Conservation (phyloP, 78 protist genomes). For the Diacronema lutheri region DNA sequence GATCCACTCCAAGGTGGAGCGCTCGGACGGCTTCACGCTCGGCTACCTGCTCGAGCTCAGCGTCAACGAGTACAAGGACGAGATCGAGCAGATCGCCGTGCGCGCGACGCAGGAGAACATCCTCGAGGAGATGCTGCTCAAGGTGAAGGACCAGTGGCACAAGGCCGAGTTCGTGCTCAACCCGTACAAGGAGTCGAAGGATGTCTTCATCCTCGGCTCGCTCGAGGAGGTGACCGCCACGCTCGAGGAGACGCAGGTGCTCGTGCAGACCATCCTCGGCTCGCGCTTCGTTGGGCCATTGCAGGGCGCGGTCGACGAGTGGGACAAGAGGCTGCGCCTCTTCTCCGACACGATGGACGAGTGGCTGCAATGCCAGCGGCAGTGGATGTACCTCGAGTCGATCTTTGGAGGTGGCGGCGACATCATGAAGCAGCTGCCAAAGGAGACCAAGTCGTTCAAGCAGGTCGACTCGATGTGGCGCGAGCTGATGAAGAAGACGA, state of each 20-base stretch:
- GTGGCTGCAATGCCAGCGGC: slow-evolving; percentile 64
- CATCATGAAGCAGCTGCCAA: slow-evolving; percentile 64
- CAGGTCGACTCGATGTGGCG: slow-evolving; percentile 40
- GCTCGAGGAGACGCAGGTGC: slow-evolving; percentile 57
- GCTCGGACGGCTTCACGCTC: slow-evolving; percentile 16
- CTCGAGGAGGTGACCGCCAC: slow-evolving; percentile 56
- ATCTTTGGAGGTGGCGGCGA: slow-evolving; percentile 59
- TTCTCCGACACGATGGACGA: slow-evolving; percentile 54
- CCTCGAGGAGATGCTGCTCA: slow-evolving; percentile 41
- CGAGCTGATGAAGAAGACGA: slow-evolving; percentile 17
- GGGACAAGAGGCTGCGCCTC: slow-evolving; percentile 34
- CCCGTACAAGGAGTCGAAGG: slow-evolving; percentile 43
- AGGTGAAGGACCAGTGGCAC: slow-evolving; percentile 40
- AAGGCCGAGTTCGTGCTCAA: slow-evolving; percentile 23
- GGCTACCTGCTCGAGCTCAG: background rate
- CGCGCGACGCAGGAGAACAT: slow-evolving; percentile 54
- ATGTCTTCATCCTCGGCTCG: slow-evolving; percentile 50
- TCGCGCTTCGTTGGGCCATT: slow-evolving; percentile 51
- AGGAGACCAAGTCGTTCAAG: slow-evolving; percentile 52
- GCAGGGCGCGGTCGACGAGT: slow-evolving; percentile 42
- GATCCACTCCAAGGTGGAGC: slow-evolving; percentile 4
- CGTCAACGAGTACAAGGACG: slow-evolving; percentile 27
- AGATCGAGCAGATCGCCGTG: slow-evolving; percentile 4
- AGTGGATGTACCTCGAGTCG: slow-evolving; percentile 72
- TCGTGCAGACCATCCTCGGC: slow-evolving; percentile 54